These are phyloP conservation scores for Smallanthus sonchifolius DNA, from an alignment of 129 eudicot species.

Conservation along the genomic window DNA sequence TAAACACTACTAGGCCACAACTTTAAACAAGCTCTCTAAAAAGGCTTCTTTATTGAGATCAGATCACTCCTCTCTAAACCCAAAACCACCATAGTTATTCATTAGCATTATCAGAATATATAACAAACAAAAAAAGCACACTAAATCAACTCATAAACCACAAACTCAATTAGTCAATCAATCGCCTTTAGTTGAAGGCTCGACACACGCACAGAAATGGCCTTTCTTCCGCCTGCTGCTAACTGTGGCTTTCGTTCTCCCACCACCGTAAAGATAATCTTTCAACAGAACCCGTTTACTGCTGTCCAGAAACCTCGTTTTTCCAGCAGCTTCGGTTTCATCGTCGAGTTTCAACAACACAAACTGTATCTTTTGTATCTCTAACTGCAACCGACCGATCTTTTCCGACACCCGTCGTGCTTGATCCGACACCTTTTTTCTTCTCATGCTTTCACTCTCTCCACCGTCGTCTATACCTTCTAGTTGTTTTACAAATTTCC, in stretches of 20 bases:
- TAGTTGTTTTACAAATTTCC: constrained; percentile 55
- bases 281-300: constrained; percentile 62
- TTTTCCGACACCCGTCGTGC: constrained; percentile 75
- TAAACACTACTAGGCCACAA: neutral
- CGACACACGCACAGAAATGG: constrained; percentile 76
- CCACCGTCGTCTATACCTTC: neutral
- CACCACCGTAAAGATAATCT: constrained; percentile 75
- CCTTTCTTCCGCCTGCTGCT: constrained; percentile 40
- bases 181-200: constrained; percentile 67
- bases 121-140: constrained; percentile 26
- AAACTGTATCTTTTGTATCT: constrained; percentile 82
- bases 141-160: constrained; percentile 21
- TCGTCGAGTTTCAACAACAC: constrained; percentile 66
- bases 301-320: constrained; percentile 37
- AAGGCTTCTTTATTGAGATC: constrained; percentile 29
- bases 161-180: constrained; percentile 7
- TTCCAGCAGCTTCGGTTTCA: constrained; percentile 46
- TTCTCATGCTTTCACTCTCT: constrained; percentile 43
- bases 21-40: constrained; percentile 33
- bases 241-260: constrained; percentile 27
- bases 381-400: constrained; percentile 83
- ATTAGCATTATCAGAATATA: constrained; percentile 7
- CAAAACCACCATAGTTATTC: constrained; percentile 25
- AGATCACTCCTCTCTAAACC: constrained; percentile 21
- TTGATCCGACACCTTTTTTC: constrained; percentile 63